These are phyloP conservation scores for Kodamaea anthophila DNA, from an alignment of 1,139 yeast species.

Conservation along the genomic window DNA sequence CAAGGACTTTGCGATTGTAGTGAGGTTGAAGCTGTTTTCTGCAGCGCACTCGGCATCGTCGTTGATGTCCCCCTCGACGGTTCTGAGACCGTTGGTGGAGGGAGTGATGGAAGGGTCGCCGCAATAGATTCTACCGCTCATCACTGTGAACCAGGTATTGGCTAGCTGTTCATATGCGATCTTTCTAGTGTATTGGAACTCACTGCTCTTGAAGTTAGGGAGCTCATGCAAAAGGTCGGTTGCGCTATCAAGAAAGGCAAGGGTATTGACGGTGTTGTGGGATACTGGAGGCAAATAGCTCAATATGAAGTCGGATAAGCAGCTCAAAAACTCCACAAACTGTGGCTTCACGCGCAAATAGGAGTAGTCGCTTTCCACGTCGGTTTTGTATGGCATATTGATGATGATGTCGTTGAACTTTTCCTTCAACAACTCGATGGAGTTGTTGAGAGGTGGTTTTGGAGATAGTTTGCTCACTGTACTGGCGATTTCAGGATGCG, in stretches of 20 bases:
- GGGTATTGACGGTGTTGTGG: slow-evolving; percentile 46
- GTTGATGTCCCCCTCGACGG: slow-evolving; percentile 7
- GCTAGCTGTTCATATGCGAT: slow-evolving; percentile 78
- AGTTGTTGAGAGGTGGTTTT: slow-evolving; percentile 46
- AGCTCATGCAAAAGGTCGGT: slow-evolving; percentile 59
- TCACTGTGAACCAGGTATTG: slow-evolving; percentile 65
- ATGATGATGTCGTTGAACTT: slow-evolving; percentile 43
- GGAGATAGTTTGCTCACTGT: slow-evolving; percentile 55
- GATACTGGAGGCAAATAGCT: slow-evolving; percentile 79
- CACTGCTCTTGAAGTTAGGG: slow-evolving; percentile 67
- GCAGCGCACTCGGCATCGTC: slow-evolving; percentile 8
- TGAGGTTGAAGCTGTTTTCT: slow-evolving; percentile 22
- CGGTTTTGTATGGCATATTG: slow-evolving; percentile 71
- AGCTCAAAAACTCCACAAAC: slow-evolving; percentile 68
- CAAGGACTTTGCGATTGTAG: slow-evolving; percentile 29
- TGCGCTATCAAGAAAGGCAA: slow-evolving; percentile 63
- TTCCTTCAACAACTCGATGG: slow-evolving; percentile 43
- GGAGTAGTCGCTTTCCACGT: slow-evolving; percentile 74
- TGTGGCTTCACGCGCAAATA: slow-evolving; percentile 72
- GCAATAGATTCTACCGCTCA: slow-evolving; percentile 32
- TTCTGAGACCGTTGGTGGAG: slow-evolving; percentile 1
- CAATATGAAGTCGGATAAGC: slow-evolving; percentile 74
- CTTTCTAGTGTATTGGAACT: slow-evolving; percentile 66
- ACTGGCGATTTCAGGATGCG: slow-evolving; percentile 56
- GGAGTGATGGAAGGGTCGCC: slow-evolving; percentile 7